A percentile compares a stretch with the other conserved stretches of the same genome.
These are phyloP conservation scores for Fusarium nematophilum DNA, from an alignment of 2,329 filamentous ascomycete species.

Conservation along the genomic window DNA sequence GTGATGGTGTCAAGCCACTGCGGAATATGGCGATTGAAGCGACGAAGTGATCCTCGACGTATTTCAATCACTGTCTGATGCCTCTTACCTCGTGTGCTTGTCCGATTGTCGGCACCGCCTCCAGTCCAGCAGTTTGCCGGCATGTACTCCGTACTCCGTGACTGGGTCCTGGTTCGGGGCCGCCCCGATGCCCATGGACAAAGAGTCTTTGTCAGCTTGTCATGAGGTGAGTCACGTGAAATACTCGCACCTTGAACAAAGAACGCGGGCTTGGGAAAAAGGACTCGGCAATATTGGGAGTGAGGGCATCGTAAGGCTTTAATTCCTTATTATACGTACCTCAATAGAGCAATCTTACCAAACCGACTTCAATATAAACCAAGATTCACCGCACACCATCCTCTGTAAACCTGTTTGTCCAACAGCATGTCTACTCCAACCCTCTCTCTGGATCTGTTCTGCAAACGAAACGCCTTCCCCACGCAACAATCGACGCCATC, in stretches of 20 bases:
- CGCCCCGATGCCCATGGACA: conserved; percentile 37
- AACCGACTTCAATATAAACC: no score
- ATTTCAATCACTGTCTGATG: conserved; percentile 1
- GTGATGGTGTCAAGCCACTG: conserved; percentile 1
- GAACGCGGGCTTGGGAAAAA: no score
- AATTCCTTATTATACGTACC: no score
- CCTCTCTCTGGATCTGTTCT: neutral
- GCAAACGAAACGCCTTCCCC: conserved; percentile 1
- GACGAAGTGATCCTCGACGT: neutral
- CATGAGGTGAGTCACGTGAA: conserved; percentile 26
- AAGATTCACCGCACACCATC: no score
- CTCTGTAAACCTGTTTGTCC: neutral
- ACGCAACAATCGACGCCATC: conserved; percentile 16
- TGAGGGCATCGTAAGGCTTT: no score
- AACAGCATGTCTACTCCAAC: no score
- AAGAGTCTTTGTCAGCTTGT: conserved; percentile 28
- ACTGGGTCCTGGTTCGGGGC: conserved; percentile 27
- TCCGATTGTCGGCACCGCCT: conserved; percentile 5
- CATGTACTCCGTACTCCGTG: conserved; percentile 37
- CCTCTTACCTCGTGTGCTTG: conserved; percentile 7
- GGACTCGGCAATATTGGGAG: no score
- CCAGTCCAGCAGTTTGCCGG: conserved; percentile 21
- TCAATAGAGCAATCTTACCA: no score
- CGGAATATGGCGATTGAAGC: conserved; percentile 1
- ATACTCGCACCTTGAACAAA: neutral